phyloP scores from a whole-genome alignment of 2,329 filamentous ascomycete genomes.

The Botrytis aclada region DNA sequence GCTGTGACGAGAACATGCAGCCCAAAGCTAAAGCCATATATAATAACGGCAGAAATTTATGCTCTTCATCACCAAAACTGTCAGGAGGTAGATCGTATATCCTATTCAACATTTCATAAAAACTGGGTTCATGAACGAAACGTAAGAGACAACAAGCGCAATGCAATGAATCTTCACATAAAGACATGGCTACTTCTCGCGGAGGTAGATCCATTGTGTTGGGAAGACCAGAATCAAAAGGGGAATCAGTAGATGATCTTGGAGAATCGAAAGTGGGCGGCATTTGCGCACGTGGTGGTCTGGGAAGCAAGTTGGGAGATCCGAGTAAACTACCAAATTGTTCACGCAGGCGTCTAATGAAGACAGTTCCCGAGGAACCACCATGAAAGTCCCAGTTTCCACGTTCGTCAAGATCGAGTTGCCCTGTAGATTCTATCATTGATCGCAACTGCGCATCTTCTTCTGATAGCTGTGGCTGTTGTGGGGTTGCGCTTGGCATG shows the following conservation, averaged over 20 bases:
- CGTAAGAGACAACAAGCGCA: conserved; percentile 59
- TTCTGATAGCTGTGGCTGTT: conserved; percentile 36
- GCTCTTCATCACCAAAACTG: conserved; percentile 61
- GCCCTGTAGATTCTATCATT: conserved; percentile 91
- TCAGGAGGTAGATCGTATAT: conserved; percentile 70
- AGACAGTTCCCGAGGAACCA: conserved; percentile 86
- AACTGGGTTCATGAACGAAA: conserved; percentile 77
- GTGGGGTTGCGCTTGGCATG: conserved; percentile 5
- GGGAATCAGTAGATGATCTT: conserved; percentile 34
- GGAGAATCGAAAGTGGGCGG: conserved; percentile 34
- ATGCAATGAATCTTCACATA: conserved; percentile 55
- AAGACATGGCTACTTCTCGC: conserved; percentile 50
- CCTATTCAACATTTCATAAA: conserved; percentile 72
- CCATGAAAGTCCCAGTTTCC: conserved; percentile 96
- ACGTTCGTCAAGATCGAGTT: conserved; percentile 85
- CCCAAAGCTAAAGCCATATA: conserved; percentile 70
- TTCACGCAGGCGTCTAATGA: conserved; percentile 81
- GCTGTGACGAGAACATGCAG: conserved; percentile 65
- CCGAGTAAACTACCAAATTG: conserved; percentile 78
- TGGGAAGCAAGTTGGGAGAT: conserved; percentile 56
- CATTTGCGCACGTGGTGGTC: conserved; percentile 43
- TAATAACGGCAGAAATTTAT: conserved; percentile 65
- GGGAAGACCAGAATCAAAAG: conserved; percentile 33
- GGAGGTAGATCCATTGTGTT: conserved; percentile 64
- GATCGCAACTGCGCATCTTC: conserved; percentile 78